Conservation (phyloP, 257 asterid species). For the Euphrasia confusa region DNA sequence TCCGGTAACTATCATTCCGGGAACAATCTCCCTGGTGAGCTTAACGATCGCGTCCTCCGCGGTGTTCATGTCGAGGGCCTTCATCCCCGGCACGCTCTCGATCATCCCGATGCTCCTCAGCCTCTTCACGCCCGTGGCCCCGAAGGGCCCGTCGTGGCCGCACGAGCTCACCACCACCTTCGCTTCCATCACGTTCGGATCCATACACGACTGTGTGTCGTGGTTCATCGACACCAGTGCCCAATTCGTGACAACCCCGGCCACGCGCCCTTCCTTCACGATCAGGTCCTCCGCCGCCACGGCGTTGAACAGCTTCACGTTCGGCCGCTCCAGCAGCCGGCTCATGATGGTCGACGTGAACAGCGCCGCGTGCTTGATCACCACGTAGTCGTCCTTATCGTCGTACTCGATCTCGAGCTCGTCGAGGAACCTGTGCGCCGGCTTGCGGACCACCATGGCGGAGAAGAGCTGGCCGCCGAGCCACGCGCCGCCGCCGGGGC, state of each 20-base stretch:
- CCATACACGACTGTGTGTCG: no score
- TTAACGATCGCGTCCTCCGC: conserved; percentile 94
- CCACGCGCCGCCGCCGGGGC: conserved; percentile 73
- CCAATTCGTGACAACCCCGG: conserved; percentile 85
- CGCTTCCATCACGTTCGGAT: conserved; percentile 91
- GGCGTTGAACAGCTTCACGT: conserved; percentile 86
- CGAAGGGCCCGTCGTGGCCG: conserved; percentile 92
- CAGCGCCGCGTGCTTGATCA: conserved; percentile 85
- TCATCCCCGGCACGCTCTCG: conserved; percentile 86
- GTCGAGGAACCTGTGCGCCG: conserved; percentile 49
- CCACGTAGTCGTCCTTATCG: conserved; percentile 76
- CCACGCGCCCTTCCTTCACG: conserved; percentile 65
- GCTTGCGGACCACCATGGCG: conserved; percentile 61
- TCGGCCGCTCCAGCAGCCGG: conserved; percentile 77
- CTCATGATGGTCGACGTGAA: conserved; percentile 96
- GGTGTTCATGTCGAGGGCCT: conserved; percentile 88
- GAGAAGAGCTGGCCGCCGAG: conserved; percentile 62
- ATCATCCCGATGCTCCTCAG: conserved; percentile 87
- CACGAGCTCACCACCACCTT: conserved; percentile 86
- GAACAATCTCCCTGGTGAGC: conserved; percentile 30
- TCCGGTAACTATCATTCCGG: conserved; percentile 94
- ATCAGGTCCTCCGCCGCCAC: conserved; percentile 95
- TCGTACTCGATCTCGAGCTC: conserved; percentile 50
- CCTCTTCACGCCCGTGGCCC: conserved; percentile 94
- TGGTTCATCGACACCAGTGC: conserved; percentile 78